These are phyloP conservation scores for Metarhizium album DNA, from an alignment of 2,329 filamentous ascomycete genomes.

Conservation along the genomic window DNA sequence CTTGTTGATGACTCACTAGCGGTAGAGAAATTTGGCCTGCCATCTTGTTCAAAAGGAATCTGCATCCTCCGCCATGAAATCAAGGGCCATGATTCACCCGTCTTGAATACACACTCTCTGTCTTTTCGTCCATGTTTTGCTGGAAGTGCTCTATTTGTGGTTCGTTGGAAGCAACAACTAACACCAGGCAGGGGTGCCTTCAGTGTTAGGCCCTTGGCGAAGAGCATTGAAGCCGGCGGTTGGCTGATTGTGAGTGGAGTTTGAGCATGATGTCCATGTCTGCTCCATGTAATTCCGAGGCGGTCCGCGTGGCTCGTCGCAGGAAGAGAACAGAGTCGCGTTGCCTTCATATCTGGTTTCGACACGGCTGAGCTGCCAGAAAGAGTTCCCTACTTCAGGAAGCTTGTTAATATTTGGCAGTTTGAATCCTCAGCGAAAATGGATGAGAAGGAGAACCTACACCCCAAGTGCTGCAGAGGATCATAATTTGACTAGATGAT, in stretches of 20 bases:
- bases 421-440: too few species aligned
- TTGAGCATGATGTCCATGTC: not conserved
- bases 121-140: too few species aligned
- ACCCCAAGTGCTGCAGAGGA: not conserved
- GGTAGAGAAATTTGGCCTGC: too few species aligned
- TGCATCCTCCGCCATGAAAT: too few species aligned
- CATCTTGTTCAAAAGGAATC: too few species aligned
- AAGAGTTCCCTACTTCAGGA: too few species aligned
- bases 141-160: too few species aligned
- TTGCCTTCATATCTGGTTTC: not conserved
- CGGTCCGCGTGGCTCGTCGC: not conserved
- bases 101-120: not conserved
- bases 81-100: not conserved
- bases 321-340: not conserved
- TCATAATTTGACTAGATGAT: too few species aligned
- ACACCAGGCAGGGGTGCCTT: not conserved
- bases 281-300: conserved; percentile 2
- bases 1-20: too few species aligned
- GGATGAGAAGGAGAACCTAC: not conserved
- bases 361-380: not conserved
- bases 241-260: not conserved
- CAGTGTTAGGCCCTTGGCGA: not conserved
- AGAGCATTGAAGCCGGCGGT: not conserved
- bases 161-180: not conserved
- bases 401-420: not conserved